These are phyloP conservation scores for Chaetomium olivaceum DNA, from an alignment of 2,329 filamentous ascomycete genomes.

Conservation along the genomic window DNA sequence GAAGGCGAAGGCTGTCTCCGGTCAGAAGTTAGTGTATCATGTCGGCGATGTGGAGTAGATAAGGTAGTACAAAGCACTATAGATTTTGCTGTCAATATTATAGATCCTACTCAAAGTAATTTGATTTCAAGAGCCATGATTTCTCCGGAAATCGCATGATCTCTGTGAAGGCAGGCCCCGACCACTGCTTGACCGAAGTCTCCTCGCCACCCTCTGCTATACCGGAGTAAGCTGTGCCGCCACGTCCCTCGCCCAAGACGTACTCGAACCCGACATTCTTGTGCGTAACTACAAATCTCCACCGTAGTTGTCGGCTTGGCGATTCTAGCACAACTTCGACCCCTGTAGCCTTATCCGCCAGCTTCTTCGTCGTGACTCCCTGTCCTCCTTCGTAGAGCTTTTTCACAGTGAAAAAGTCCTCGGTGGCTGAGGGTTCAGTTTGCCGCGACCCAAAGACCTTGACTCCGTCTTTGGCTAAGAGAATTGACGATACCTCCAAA, in stretches of 20 bases:
- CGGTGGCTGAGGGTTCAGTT: no score
- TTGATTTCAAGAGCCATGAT: neutral
- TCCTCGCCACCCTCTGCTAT: neutral
- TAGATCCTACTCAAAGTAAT: neutral
- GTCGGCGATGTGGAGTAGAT: neutral
- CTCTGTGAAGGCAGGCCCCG: neutral
- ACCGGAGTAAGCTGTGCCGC: neutral
- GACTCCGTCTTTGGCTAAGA: no score
- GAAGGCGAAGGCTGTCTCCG: neutral
- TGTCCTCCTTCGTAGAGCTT: no score
- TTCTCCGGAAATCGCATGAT: neutral
- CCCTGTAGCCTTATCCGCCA: no score
- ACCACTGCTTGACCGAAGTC: neutral
- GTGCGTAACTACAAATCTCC: neutral
- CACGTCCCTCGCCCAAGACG: neutral
- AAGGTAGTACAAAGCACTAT: neutral
- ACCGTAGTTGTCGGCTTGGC: neutral
- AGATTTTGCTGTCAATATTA: neutral
- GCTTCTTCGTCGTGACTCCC: no score
- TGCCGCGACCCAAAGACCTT: no score
- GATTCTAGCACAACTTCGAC: neutral
- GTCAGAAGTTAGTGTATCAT: neutral
- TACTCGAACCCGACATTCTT: neutral
- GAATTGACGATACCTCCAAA: no score
- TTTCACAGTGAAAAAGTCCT: no score